These are phyloP conservation scores for Penicillium pulvis DNA, from an alignment of 495 filamentous ascomycete species.

Conservation along the genomic window DNA sequence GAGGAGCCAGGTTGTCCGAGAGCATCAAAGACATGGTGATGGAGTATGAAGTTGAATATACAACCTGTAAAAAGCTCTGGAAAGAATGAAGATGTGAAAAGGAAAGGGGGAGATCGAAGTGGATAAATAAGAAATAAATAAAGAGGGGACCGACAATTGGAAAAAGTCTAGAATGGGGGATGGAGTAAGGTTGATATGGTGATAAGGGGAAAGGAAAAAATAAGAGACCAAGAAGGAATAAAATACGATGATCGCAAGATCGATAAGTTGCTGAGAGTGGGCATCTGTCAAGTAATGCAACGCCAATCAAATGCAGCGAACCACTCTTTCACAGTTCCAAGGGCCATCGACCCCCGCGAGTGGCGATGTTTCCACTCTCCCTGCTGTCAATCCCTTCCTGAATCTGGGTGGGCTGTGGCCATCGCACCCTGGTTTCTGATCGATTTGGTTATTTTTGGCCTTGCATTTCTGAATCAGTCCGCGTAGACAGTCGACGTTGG, in stretches of 20 bases:
- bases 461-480: constrained; percentile 1
- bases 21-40: constrained; percentile 45
- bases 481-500: background rate
- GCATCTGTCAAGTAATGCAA: constrained; percentile 20
- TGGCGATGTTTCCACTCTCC: constrained; percentile 26
- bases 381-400: constrained; percentile 20
- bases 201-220: constrained; percentile 21
- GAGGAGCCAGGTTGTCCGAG: constrained; percentile 48
- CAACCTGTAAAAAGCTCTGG: constrained; percentile 2
- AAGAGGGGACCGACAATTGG: constrained; percentile 30
- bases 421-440: background rate
- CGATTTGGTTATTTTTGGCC: background rate
- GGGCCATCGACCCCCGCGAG: constrained; percentile 25
- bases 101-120: constrained; percentile 11
- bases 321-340: constrained; percentile 17
- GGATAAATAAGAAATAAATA: constrained; percentile 6
- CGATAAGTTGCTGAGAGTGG: constrained; percentile 19
- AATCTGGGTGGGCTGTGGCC: background rate
- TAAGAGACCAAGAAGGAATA: constrained; percentile 19
- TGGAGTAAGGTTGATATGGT: constrained; percentile 19
- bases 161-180: constrained; percentile 35
- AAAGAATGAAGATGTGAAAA: constrained; percentile 7
- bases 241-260: constrained; percentile 12
- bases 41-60: constrained; percentile 14
- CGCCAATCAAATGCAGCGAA: constrained; percentile 22